A percentile compares a stretch with the other conserved stretches of the same genome.
Evolutionary conservation across 2,329 filamentous ascomycete genomes (phyloP).

Genomic region (Raffaelea ambrosiae): DNA sequence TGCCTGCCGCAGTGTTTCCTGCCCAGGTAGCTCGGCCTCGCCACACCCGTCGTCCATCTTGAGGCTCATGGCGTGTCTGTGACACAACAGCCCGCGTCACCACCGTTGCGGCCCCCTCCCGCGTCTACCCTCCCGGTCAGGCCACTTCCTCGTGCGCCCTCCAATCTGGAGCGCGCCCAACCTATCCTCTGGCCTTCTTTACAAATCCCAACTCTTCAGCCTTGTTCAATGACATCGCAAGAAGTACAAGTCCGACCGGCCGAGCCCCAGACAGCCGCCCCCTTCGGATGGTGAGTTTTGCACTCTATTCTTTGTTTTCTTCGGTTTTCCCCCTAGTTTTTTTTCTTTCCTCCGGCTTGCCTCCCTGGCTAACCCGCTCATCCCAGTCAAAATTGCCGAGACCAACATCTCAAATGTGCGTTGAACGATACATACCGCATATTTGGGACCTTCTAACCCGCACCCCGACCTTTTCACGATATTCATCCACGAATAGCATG

Average conservation of each 20-base stretch:
- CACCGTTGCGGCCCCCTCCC: no score
- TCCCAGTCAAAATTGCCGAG: slow-evolving; percentile 35
- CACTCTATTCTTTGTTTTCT: background rate
- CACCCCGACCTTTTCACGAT: background rate
- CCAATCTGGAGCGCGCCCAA: no score
- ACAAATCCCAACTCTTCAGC: background rate
- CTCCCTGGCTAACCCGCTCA: background rate
- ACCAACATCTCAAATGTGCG: slow-evolving; percentile 40
- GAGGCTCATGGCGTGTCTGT: no score
- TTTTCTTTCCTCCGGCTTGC: background rate
- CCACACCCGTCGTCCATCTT: no score
- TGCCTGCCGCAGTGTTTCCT: no score
- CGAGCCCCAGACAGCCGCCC: background rate
- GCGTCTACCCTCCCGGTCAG: no score
- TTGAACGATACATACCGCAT: slow-evolving; percentile 12
- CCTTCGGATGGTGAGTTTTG: slow-evolving; percentile 4
- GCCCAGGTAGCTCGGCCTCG: no score
- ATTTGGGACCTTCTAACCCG: background rate
- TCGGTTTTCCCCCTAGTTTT: background rate
- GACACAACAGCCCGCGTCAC: no score
- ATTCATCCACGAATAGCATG: no score
- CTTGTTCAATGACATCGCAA: slow-evolving; percentile 2
- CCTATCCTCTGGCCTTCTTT: background rate
- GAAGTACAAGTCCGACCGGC: background rate
- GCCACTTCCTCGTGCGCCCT: no score